Conservation (phyloP, 805 yeast genomes). For the Hanseniaspora meyeri region DNA sequence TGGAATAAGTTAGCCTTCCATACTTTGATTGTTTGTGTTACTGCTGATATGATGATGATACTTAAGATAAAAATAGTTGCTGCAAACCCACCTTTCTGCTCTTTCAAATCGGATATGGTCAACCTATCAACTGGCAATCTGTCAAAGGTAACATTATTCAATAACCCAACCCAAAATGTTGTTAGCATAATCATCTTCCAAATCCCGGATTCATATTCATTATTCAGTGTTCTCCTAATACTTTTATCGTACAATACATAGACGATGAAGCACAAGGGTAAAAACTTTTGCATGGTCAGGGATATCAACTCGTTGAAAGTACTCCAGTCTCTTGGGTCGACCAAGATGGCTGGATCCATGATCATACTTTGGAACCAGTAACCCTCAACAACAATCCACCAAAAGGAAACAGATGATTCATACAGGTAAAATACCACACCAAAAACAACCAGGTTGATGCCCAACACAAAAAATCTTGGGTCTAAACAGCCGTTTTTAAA, state of each 20-base stretch:
- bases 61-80: slow-evolving; percentile 45
- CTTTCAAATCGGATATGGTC: slow-evolving; percentile 54
- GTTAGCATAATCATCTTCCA: slow-evolving; percentile 52
- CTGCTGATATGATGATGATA: slow-evolving; percentile 41
- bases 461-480: slow-evolving; percentile 46
- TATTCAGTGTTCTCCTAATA: slow-evolving; percentile 34
- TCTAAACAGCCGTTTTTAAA: slow-evolving; percentile 49
- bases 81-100: slow-evolving; percentile 63
- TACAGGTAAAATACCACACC: slow-evolving; percentile 45
- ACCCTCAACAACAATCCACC: slow-evolving; percentile 52
- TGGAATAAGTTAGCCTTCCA: slow-evolving; percentile 68
- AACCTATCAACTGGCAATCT: slow-evolving; percentile 78
- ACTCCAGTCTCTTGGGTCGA: slow-evolving; percentile 40
- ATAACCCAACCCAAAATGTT: slow-evolving; percentile 68
- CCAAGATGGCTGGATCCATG: slow-evolving; percentile 65
- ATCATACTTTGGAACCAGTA: slow-evolving; percentile 72
- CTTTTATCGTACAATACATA: slow-evolving; percentile 57
- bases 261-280: slow-evolving; percentile 63
- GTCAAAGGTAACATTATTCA: slow-evolving; percentile 82
- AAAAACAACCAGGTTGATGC: slow-evolving; percentile 51
- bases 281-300: slow-evolving; percentile 55
- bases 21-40: slow-evolving; percentile 62
- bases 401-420: slow-evolving; percentile 39
- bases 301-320: slow-evolving; percentile 51
- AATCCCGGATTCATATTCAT: slow-evolving; percentile 34